These are phyloP conservation scores for Zygosaccharomyces bisporus DNA, from an alignment of 805 yeast species.

Conservation along the genomic window DNA sequence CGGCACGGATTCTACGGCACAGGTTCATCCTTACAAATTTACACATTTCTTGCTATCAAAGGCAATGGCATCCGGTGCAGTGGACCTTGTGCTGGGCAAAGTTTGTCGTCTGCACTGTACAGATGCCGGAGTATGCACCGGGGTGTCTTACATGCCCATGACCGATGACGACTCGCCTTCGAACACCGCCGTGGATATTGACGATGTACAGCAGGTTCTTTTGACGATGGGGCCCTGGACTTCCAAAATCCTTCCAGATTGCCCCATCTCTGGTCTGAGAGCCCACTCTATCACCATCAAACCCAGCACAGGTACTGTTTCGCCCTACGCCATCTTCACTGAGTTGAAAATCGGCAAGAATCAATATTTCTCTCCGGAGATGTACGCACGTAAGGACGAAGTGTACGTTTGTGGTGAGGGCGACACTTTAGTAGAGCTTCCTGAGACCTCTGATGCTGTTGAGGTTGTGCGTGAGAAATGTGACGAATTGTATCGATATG, in stretches of 20 bases:
- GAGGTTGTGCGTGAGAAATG: conserved; percentile 84
- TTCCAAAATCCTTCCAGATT: conserved; percentile 79
- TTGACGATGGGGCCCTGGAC: conserved; percentile 97
- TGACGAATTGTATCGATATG: conserved; percentile 78
- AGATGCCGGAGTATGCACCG: conserved; percentile 65
- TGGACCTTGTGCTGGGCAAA: conserved; percentile 82
- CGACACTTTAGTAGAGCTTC: conserved; percentile 82
- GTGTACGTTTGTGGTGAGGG: conserved; percentile 98
- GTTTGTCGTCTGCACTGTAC: conserved; percentile 64
- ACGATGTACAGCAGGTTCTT: conserved; percentile 68
- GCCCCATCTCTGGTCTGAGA: conserved; percentile 90
- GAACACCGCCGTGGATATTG: conserved; percentile 43
- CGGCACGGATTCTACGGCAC: conserved; percentile 85
- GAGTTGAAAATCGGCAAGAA: conserved; percentile 71
- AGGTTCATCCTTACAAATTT: conserved; percentile 92
- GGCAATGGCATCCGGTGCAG: conserved; percentile 76
- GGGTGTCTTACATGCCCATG: conserved; percentile 56
- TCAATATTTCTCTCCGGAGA: conserved; percentile 83
- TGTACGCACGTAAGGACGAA: conserved; percentile 92
- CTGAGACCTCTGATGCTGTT: conserved; percentile 92
- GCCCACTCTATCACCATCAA: conserved; percentile 93
- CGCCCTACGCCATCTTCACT: conserved; percentile 92
- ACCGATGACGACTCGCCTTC: conserved; percentile 36
- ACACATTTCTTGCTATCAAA: conserved; percentile 78
- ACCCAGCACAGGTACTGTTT: conserved; percentile 71